These are phyloP conservation scores for Aspergillus terreus DNA, from an alignment of 2,329 filamentous ascomycete species.

Conservation along the genomic window DNA sequence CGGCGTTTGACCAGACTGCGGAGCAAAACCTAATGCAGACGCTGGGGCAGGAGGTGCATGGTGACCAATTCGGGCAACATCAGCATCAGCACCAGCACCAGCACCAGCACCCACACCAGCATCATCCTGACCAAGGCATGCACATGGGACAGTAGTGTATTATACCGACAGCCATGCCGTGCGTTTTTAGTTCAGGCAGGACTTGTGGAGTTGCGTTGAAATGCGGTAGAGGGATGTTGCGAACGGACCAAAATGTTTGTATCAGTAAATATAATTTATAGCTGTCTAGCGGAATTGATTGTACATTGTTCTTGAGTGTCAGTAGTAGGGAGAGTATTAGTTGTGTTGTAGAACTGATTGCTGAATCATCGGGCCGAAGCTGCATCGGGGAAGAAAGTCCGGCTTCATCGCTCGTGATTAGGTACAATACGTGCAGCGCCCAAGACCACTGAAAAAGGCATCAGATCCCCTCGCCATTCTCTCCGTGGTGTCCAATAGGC, in stretches of 20 bases:
- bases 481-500: background rate
- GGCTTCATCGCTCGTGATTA: background rate
- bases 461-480: background rate
- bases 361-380: background rate
- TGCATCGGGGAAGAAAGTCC: background rate
- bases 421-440: too few relatives aligned
- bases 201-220: too few relatives aligned
- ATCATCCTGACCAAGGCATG: conserved; percentile 35
- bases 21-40: conserved; percentile 44
- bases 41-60: conserved; percentile 40
- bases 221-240: too few relatives aligned
- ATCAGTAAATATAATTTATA: too few relatives aligned
- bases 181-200: too few relatives aligned
- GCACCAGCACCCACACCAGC: conserved; percentile 27
- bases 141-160: conserved; percentile 27
- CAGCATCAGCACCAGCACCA: conserved; percentile 32
- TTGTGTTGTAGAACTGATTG: background rate
- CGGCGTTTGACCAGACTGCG: conserved; percentile 36
- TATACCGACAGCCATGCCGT: background rate
- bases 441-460: too few relatives aligned
- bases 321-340: too few relatives aligned
- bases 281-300: too few relatives aligned
- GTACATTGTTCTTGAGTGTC: too few relatives aligned
- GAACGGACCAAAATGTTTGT: too few relatives aligned
- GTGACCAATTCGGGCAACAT: conserved; percentile 31